Conservation (phyloP, 2,329 filamentous ascomycete genomes). For the Neopestalotiopsis rosae region DNA sequence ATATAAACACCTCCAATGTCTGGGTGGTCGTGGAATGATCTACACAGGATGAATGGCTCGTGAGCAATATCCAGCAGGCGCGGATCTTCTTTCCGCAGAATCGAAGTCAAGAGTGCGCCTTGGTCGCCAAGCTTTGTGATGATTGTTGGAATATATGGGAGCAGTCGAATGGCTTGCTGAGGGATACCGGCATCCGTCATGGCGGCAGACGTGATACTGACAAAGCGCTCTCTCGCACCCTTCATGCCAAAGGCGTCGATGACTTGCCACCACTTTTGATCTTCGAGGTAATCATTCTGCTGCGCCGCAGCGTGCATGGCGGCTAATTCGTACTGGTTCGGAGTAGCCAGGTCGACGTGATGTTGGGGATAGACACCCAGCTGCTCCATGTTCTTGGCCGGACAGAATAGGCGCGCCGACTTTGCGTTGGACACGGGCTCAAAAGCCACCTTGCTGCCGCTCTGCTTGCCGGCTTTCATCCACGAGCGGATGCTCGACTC, state of each 20-base stretch:
- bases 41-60: conserved; percentile 73
- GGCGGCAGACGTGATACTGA: conserved; percentile 66
- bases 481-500: conserved; percentile 69
- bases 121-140: conserved; percentile 80
- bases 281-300: conserved; percentile 70
- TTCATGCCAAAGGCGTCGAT: conserved; percentile 82
- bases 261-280: conserved; percentile 75
- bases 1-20: conserved; percentile 82
- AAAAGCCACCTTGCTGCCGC: conserved; percentile 70
- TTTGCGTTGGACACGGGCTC: conserved; percentile 91
- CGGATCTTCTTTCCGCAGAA: conserved; percentile 72
- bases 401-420: conserved; percentile 69
- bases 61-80: conserved; percentile 67
- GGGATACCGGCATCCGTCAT: conserved; percentile 84
- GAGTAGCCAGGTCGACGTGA: conserved; percentile 76
- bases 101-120: conserved; percentile 76
- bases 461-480: conserved; percentile 63
- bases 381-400: conserved; percentile 39
- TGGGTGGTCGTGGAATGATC: conserved; percentile 58
- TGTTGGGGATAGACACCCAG: conserved; percentile 63
- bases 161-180: conserved; percentile 80
- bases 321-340: conserved; percentile 81
- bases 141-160: conserved; percentile 87
- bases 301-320: conserved; percentile 79
- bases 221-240: conserved; percentile 74